phyloP scores from a whole-genome alignment of 805 yeast genomes.

The Naumovozyma baii region DNA sequence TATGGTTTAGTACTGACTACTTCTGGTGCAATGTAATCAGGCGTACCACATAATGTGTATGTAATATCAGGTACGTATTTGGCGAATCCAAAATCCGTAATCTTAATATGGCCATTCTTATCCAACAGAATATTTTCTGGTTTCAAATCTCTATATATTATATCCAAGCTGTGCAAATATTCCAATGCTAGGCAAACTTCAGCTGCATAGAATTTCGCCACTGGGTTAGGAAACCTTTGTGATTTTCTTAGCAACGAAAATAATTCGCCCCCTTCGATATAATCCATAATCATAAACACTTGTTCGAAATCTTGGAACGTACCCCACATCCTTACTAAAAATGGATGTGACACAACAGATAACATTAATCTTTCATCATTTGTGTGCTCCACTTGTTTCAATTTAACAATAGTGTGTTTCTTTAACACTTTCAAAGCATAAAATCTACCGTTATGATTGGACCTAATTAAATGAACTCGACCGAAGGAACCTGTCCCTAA shows the following conservation, averaged over 20 bases:
- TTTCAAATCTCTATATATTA: conserved; percentile 80
- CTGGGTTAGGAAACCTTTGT: conserved; percentile 90
- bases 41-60: conserved; percentile 89
- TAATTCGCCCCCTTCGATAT: conserved; percentile 89
- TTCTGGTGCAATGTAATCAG: conserved; percentile 94
- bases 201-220: conserved; percentile 90
- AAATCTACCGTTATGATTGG: conserved; percentile 79
- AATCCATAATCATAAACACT: conserved; percentile 90
- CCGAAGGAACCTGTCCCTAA: conserved; percentile 94
- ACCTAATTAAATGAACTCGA: conserved; percentile 76
- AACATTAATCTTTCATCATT: conserved; percentile 87
- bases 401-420: conserved; percentile 78
- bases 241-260: conserved; percentile 77
- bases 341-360: conserved; percentile 78
- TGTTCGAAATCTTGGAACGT: conserved; percentile 80
- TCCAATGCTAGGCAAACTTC: conserved; percentile 78
- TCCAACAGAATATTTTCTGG: conserved; percentile 84
- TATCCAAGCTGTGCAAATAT: conserved; percentile 72
- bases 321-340: conserved; percentile 90
- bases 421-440: conserved; percentile 85
- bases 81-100: conserved; percentile 90
- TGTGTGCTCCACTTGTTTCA: conserved; percentile 92
- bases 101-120: conserved; percentile 77
- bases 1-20: conserved; percentile 88
- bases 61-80: conserved; percentile 85